phyloP scores from a whole-genome alignment of 768 basidiomycete species.

The Chiua virens region DNA sequence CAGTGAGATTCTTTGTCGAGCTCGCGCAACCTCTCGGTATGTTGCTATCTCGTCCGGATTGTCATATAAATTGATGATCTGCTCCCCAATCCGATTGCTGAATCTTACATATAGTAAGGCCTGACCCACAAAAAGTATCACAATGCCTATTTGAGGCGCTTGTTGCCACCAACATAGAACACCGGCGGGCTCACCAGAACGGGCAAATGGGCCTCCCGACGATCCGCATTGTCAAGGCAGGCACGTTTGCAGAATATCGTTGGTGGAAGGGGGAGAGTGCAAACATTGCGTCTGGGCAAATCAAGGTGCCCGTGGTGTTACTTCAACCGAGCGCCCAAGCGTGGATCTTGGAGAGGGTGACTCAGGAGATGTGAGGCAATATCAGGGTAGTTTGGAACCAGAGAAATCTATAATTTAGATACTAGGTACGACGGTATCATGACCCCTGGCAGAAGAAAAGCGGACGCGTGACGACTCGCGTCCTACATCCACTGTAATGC shows the following conservation, averaged over 20 bases:
- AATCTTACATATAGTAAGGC: slow-evolving; percentile 5
- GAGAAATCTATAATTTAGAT: too few relatives aligned
- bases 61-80: not conserved
- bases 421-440: too few relatives aligned
- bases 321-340: not conserved
- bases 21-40: slow-evolving; percentile 8
- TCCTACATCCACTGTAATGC: too few relatives aligned
- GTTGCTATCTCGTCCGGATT: not conserved
- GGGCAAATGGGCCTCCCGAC: slow-evolving; percentile 13
- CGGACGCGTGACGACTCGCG: too few relatives aligned
- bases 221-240: slow-evolving; percentile 18
- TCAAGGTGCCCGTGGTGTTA: slow-evolving; percentile 17
- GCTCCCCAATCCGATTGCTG: too few relatives aligned
- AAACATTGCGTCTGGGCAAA: slow-evolving; percentile 1
- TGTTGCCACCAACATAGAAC: not conserved
- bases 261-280: slow-evolving; percentile 2
- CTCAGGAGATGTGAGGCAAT: slow-evolving; percentile 10
- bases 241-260: slow-evolving; percentile 23
- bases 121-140: not conserved
- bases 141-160: slow-evolving; percentile 8
- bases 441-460: too few relatives aligned
- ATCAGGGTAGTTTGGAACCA: too few relatives aligned
- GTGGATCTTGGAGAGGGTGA: slow-evolving; percentile 19
- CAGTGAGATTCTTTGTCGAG: slow-evolving; percentile 19
- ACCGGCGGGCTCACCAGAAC: not conserved